Conservation (phyloP, 768 basidiomycete genomes). For the Trametopsis cervina region DNA sequence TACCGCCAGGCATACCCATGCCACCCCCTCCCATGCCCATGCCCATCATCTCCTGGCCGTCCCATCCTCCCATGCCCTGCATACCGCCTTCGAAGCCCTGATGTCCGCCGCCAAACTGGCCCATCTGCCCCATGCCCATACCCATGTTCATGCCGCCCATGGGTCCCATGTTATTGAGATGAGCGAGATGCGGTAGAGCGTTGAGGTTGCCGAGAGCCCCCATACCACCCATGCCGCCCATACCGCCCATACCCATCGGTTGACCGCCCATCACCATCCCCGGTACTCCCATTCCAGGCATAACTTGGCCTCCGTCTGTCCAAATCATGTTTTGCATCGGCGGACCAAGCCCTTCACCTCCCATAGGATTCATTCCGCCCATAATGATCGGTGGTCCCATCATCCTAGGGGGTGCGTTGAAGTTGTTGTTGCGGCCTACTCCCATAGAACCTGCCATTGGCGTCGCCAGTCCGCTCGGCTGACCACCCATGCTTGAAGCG, state of each 20-base stretch:
- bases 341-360: slow-evolving; percentile 11
- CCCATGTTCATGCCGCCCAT: slow-evolving; percentile 36
- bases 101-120: slow-evolving; percentile 16
- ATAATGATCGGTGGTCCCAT: slow-evolving; percentile 23
- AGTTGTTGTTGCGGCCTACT: not conserved
- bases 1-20: slow-evolving; percentile 34
- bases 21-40: slow-evolving; percentile 21
- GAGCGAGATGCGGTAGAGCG: slow-evolving; percentile 5
- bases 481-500: not conserved
- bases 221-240: slow-evolving; percentile 15
- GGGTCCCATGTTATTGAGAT: slow-evolving; percentile 8
- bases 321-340: slow-evolving; percentile 12
- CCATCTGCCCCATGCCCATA: slow-evolving; percentile 20
- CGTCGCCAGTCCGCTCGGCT: slow-evolving; percentile 18
- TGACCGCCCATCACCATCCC: not conserved
- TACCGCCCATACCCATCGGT: slow-evolving; percentile 12
- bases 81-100: slow-evolving; percentile 19
- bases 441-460: slow-evolving; percentile 16
- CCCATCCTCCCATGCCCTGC: slow-evolving; percentile 15
- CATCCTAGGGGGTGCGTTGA: slow-evolving; percentile 15
- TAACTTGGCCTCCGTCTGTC: slow-evolving; percentile 1
- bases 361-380: slow-evolving; percentile 21
- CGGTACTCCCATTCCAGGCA: slow-evolving; percentile 6
- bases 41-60: slow-evolving; percentile 16
- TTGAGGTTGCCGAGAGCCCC: slow-evolving; percentile 1